Conservation (phyloP, 2,329 filamentous ascomycete genomes). For the Neofusicoccum sp. region DNA sequence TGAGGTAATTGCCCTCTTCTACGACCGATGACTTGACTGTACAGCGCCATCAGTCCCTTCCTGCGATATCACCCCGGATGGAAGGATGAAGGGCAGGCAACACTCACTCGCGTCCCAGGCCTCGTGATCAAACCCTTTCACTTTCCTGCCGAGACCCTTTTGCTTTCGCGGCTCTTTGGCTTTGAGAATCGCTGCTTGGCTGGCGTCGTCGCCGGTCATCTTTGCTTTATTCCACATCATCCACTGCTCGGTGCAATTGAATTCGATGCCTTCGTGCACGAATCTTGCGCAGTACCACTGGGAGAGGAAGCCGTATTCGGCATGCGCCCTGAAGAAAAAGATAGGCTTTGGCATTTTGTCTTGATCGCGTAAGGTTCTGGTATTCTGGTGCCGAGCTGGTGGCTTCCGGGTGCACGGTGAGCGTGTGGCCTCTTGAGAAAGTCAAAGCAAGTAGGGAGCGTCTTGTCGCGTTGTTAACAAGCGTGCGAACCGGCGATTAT, state of each 20-base stretch:
- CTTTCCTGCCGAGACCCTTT: slow-evolving; percentile 56
- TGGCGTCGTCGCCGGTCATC: slow-evolving; percentile 40
- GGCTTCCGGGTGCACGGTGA: too few relatives aligned
- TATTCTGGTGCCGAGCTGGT: too few relatives aligned
- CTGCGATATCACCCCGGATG: too few relatives aligned
- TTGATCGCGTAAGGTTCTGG: too few relatives aligned
- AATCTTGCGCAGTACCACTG: slow-evolving; percentile 63
- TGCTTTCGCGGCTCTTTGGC: slow-evolving; percentile 48
- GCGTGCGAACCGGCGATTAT: too few relatives aligned
- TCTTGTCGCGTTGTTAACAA: too few relatives aligned
- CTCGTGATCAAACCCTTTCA: slow-evolving; percentile 51
- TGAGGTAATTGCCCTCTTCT: slow-evolving; percentile 55
- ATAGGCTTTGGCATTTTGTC: slow-evolving; percentile 19
- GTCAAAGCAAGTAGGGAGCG: too few relatives aligned
- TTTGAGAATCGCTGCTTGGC: slow-evolving; percentile 44
- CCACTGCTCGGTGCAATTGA: slow-evolving; percentile 46
- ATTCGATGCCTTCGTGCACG: slow-evolving; percentile 31
- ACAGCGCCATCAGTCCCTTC: neutral
- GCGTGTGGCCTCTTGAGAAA: too few relatives aligned
- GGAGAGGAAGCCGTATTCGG: slow-evolving; percentile 56
- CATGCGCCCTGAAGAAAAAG: slow-evolving; percentile 41
- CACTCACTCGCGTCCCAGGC: slow-evolving; percentile 48
- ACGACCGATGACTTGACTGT: slow-evolving; percentile 47
- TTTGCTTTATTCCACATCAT: slow-evolving; percentile 50
- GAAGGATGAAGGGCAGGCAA: neutral